Conservation (phyloP, 495 filamentous ascomycete species). For the Aspergillus baeticus region DNA sequence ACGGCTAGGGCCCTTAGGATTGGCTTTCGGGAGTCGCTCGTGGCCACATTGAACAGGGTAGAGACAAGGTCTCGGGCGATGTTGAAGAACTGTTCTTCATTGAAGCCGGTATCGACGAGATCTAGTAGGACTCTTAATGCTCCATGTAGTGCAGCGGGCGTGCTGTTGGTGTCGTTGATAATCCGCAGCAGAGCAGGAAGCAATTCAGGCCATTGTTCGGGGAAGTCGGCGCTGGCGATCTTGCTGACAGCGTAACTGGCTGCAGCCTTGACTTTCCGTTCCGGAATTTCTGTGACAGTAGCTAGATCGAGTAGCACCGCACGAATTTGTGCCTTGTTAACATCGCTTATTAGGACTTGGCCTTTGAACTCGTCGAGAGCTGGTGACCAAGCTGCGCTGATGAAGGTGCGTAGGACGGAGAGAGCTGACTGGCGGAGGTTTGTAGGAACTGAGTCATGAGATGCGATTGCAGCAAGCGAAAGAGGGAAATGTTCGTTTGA, state of each 20-base stretch:
- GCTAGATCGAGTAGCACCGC: slow-evolving; percentile 69
- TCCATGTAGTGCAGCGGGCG: slow-evolving; percentile 78
- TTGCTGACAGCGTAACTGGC: slow-evolving; percentile 94
- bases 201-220: slow-evolving; percentile 86
- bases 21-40: slow-evolving; percentile 68
- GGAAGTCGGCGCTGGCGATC: slow-evolving; percentile 90
- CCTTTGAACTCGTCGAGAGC: slow-evolving; percentile 68
- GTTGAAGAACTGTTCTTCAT: slow-evolving; percentile 89
- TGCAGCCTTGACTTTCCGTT: slow-evolving; percentile 80
- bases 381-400: slow-evolving; percentile 75
- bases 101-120: slow-evolving; percentile 87
- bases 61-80: slow-evolving; percentile 81
- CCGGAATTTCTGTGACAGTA: slow-evolving; percentile 63
- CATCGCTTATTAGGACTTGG: slow-evolving; percentile 57
- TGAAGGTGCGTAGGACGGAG: slow-evolving; percentile 74
- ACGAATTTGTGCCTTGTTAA: slow-evolving; percentile 70
- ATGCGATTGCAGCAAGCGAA: slow-evolving; percentile 74
- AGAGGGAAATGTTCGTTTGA: slow-evolving; percentile 69
- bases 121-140: slow-evolving; percentile 84
- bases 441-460: slow-evolving; percentile 64
- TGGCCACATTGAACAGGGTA: slow-evolving; percentile 76
- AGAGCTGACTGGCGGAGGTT: slow-evolving; percentile 82
- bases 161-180: slow-evolving; percentile 63
- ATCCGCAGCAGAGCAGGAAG: slow-evolving; percentile 76
- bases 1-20: slow-evolving; percentile 79